A percentile compares a stretch with the other conserved stretches of the same genome.
These are phyloP conservation scores for Colletotrichum lentis DNA, from an alignment of 2,329 filamentous ascomycete species.

Conservation along the genomic window DNA sequence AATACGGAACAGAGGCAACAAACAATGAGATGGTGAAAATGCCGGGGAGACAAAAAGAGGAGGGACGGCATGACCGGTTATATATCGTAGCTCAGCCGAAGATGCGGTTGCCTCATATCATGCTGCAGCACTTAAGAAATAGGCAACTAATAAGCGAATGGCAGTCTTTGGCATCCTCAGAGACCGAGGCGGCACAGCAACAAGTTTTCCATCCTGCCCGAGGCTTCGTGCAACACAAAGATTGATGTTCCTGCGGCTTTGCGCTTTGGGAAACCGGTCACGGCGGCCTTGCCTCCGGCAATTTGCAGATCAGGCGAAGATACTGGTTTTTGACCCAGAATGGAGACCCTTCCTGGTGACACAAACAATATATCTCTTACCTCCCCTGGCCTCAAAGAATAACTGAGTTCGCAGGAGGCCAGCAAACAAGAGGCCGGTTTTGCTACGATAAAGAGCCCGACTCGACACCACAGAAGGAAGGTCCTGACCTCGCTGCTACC, in stretches of 20 bases:
- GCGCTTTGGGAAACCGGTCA: constrained; percentile 3
- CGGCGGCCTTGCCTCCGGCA: background rate
- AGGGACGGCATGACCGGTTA: background rate
- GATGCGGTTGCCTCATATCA: background rate
- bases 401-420: background rate
- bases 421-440: background rate
- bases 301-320: background rate
- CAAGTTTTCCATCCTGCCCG: background rate
- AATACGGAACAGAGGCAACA: background rate
- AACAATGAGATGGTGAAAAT: background rate
- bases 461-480: background rate
- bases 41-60: background rate
- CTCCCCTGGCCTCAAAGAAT: background rate
- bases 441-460: background rate
- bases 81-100: constrained; percentile 9
- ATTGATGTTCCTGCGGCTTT: constrained; percentile 22
- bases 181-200: constrained; percentile 5
- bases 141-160: background rate
- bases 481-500: background rate
- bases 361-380: background rate
- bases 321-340: background rate
- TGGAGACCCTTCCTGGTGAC: background rate
- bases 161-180: background rate
- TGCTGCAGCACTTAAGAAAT: background rate
- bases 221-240: constrained; percentile 11